Base-by-base conservation (phyloP, 768 basidiomycete species). In the Aureoboletus auriporus region DNA sequence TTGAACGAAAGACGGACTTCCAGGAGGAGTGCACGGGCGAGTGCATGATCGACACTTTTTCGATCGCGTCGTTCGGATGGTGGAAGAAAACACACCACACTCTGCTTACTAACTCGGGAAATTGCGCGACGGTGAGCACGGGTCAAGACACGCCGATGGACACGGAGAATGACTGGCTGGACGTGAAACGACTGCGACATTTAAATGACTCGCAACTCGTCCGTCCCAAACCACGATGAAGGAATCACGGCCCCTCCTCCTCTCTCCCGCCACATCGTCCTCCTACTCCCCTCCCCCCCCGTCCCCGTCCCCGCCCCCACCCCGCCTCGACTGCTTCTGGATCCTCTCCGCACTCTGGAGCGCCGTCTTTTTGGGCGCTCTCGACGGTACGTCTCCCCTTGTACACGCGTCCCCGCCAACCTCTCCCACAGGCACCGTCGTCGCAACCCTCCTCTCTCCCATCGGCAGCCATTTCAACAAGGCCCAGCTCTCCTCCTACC, bases 391-490 rank as follows among this genome's bases (percentile, higher is more conserved):
- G 74, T 65, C 14, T 30, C 7, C 8, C 20, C 12, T 2, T 13
- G n/a, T 8, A 28, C 16, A 16, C 28, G 2, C 6, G 4, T 17
- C 16, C 29, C 13, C 29, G 30, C 6, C 30, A 36, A 49, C 43
- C 41, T 44, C 38, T 43, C 39, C 53, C 35, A 35, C 42, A 65
- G 88, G 87, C 56, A 92, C 89, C 5, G 84, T 93, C 58, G 90
- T 93, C 51, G 91, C 90, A 26, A 93, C 91, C 2, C 76, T 93
- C 42, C 71, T 90, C 50, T 80, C 85, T 36, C 86, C 89, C 48
- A 92, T 93, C 55, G 91, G 90, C 45, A 90, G 86, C 61, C 78
- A 87, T 61, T 93, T 91, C 69, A 75, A 82, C 60, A 85, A 84
- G 64, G 84, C 83, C 31, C 81, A 85, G 60, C 81, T 87, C 54